A percentile compares a stretch with the other conserved stretches of the same genome.
Conservation (phyloP, 192 early-diverging fungal genomes). For the Rhizoclosmatium globosum region DNA sequence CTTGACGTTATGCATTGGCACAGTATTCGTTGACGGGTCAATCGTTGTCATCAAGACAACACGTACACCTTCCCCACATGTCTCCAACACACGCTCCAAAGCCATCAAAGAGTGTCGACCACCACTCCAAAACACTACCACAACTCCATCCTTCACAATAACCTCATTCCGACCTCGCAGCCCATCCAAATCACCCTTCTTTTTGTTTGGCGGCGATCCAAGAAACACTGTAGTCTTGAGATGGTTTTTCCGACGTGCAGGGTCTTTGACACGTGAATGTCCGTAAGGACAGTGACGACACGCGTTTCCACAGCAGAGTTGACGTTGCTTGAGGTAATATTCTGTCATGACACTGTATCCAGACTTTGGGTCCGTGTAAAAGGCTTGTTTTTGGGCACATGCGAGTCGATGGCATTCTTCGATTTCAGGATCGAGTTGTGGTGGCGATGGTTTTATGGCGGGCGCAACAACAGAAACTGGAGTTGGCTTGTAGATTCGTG, state of each 20-base stretch:
- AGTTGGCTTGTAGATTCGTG: neutral
- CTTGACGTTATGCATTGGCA: neutral
- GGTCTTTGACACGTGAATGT: slow-evolving; percentile 18
- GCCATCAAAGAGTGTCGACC: slow-evolving; percentile 2
- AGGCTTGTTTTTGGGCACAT: neutral
- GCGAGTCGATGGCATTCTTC: slow-evolving; percentile 17
- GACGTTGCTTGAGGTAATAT: slow-evolving; percentile 7
- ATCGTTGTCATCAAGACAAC: slow-evolving; percentile 11
- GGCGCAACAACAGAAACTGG: neutral
- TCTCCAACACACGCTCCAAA: neutral
- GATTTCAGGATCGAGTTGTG: neutral
- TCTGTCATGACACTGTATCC: slow-evolving; percentile 16
- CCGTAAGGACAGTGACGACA: slow-evolving; percentile 21
- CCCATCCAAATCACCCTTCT: neutral
- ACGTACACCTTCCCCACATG: neutral
- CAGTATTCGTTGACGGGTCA: neutral
- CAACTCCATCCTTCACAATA: neutral
- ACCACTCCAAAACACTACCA: slow-evolving; percentile 16
- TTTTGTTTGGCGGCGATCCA: neutral
- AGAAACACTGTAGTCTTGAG: neutral
- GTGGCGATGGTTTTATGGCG: neutral
- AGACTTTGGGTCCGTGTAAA: slow-evolving; percentile 23
- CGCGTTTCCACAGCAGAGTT: slow-evolving; percentile 26
- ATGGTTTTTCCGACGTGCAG: slow-evolving; percentile 7
- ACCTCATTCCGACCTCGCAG: neutral